Evolutionary conservation across 495 filamentous ascomycete genomes (phyloP).

Genomic region (Tuber umbilicatum): DNA sequence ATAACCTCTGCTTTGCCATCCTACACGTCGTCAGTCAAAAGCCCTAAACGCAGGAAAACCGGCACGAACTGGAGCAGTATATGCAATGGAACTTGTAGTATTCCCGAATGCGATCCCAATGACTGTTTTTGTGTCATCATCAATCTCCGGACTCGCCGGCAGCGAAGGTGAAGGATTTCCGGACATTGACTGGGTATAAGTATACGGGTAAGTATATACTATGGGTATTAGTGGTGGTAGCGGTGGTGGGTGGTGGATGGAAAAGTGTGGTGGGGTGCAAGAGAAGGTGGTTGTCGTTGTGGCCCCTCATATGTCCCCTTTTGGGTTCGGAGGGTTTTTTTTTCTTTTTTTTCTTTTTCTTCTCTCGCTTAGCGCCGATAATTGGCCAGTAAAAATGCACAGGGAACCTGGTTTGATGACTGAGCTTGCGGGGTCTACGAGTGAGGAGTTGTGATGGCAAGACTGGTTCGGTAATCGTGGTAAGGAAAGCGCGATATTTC

Average conservation of each 20-base stretch:
- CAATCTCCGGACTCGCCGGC: constrained; percentile 25
- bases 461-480: background rate
- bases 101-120: constrained; percentile 99
- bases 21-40: constrained; percentile 41
- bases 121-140: constrained; percentile 45
- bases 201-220: background rate
- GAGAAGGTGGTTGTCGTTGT: constrained; percentile 19
- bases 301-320: background rate
- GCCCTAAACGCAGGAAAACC: background rate
- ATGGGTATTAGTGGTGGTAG: background rate
- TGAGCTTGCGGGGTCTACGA: background rate
- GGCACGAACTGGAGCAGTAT: constrained; percentile 47
- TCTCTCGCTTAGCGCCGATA: constrained; percentile 12
- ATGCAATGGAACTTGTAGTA: constrained; percentile 93
- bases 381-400: background rate
- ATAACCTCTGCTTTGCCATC: constrained; percentile 97
- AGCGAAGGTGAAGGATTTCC: constrained; percentile 23
- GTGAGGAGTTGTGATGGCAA: background rate
- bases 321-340: constrained; percentile 6
- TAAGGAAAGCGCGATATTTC: background rate
- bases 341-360: constrained; percentile 4
- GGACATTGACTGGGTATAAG: too few relatives aligned
- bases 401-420: background rate
- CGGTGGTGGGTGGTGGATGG: constrained; percentile 1
- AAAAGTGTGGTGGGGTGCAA: constrained; percentile 9